Base-by-base conservation (phyloP, 2,329 filamentous ascomycete genomes). In the Botrytis fabae region DNA sequence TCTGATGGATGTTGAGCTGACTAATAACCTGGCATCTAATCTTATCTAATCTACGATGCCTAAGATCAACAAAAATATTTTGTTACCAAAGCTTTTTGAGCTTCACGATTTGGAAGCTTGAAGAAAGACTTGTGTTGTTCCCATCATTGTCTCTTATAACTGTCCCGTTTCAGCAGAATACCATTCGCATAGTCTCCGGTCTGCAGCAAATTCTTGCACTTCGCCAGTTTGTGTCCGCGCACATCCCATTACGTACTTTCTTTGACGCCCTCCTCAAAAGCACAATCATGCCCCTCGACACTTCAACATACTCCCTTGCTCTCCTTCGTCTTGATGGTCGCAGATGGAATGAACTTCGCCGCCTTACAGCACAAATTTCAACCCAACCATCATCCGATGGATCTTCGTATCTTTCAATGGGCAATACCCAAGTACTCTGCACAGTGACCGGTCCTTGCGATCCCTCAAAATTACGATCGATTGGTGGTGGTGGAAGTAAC, bases 401-500 rank as follows among this genome's bases (percentile, higher is more conserved):
- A 51, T 97, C 93, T 62, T 93, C 92, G 75, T 97, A 97, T 83
- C 90, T 98, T 74, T 94, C 97, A 81, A 97, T 97, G 91, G 96
- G 96, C 79, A 97, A 98, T 84, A 99, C 96, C 35, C 96, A 97
- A 81, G 92, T 99, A 78, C 93, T 98, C 83, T 98, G 95, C 83
- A 94, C 95, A 38, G 91, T 99, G 65, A 90, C 91, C 2, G 96
- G 96, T 0, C 96, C 96, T 0, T 90, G 89, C 54, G 96, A 99
- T 83, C 87, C 87, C 68, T 73, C 59, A 9, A 70, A 69, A 70
- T 25, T 69, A 42, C 64, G 71, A 46, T 73, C 71, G 9, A 83
- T 87, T 77, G 82, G 85, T 74, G 81, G 83, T 44, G 82, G 87
- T 73, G 83, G 84, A 16, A 80, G 79, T 61, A 79, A 78, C 25